Evolutionary conservation across 306 rosid species (phyloP).

Genomic region (Lathyrus oleraceus): DNA sequence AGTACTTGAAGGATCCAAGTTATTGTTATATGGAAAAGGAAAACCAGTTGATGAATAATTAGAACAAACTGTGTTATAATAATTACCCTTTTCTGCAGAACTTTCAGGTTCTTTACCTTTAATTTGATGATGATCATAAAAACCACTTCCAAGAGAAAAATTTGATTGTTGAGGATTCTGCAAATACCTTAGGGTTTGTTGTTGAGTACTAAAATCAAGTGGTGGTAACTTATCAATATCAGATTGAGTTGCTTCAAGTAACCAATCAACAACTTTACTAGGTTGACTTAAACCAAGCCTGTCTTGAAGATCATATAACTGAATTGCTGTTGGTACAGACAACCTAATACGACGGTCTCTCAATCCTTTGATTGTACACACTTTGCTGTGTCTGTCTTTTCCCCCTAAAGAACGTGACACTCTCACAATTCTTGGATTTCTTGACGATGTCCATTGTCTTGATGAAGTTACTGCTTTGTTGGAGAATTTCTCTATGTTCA

Average conservation of each 20-base stretch:
- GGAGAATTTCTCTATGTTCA: constrained; percentile 6
- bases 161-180: background rate
- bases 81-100: background rate
- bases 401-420: constrained; percentile 87
- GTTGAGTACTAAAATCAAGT: constrained; percentile 47
- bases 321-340: constrained; percentile 81
- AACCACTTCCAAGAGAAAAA: background rate
- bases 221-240: constrained; percentile 91
- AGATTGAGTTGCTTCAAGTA: constrained; percentile 60
- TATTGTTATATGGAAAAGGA: background rate
- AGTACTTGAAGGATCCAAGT: constrained; percentile 47
- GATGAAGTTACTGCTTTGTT: constrained; percentile 47
- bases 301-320: constrained; percentile 82
- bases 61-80: background rate
- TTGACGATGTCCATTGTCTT: constrained; percentile 72
- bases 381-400: constrained; percentile 96
- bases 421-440: constrained; percentile 83
- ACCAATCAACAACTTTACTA: constrained; percentile 91
- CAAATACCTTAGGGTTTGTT: constrained; percentile 40
- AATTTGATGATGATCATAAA: background rate
- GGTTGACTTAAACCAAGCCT: constrained; percentile 77
- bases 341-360: constrained; percentile 83
- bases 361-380: constrained; percentile 77
- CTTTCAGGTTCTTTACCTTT: background rate
- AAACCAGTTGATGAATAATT: background rate